Evolutionary conservation across 2,329 filamentous ascomycete genomes (phyloP).

Genomic region (Claviceps capensis): DNA sequence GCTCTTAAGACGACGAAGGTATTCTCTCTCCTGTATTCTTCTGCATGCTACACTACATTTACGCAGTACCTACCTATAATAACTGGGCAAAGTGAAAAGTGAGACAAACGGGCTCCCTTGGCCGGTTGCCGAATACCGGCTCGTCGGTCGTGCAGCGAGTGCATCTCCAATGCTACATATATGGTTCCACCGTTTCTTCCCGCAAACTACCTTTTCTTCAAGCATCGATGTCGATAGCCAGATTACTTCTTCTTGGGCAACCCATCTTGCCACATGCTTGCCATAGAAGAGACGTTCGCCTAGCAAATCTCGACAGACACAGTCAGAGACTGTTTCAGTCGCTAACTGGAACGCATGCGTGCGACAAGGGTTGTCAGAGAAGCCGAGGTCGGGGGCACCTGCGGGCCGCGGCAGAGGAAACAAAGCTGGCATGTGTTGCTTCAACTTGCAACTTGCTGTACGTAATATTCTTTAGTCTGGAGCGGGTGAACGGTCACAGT

Average conservation of each 20-base stretch:
- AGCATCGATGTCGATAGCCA: background rate
- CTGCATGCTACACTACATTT: too few relatives aligned
- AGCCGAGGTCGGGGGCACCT: background rate
- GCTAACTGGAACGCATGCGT: background rate
- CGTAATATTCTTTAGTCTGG: too few relatives aligned
- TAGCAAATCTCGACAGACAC: background rate
- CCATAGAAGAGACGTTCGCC: background rate
- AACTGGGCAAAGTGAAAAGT: background rate
- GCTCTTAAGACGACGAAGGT: too few relatives aligned
- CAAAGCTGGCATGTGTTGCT: too few relatives aligned
- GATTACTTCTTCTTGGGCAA: background rate
- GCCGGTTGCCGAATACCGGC: too few relatives aligned
- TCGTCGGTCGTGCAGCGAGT: background rate
- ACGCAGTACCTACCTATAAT: too few relatives aligned
- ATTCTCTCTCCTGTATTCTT: too few relatives aligned
- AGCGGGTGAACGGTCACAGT: too few relatives aligned
- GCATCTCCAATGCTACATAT: background rate
- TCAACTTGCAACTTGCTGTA: too few relatives aligned
- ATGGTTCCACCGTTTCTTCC: background rate
- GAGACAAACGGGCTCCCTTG: background rate
- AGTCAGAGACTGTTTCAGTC: background rate
- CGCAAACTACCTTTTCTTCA: background rate
- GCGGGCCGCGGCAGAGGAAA: too few relatives aligned
- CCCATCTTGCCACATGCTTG: background rate
- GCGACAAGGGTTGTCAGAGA: background rate